Evolutionary conservation across 2,329 filamentous ascomycete species (phyloP).

Genomic region (Cladophialophora carrionii): DNA sequence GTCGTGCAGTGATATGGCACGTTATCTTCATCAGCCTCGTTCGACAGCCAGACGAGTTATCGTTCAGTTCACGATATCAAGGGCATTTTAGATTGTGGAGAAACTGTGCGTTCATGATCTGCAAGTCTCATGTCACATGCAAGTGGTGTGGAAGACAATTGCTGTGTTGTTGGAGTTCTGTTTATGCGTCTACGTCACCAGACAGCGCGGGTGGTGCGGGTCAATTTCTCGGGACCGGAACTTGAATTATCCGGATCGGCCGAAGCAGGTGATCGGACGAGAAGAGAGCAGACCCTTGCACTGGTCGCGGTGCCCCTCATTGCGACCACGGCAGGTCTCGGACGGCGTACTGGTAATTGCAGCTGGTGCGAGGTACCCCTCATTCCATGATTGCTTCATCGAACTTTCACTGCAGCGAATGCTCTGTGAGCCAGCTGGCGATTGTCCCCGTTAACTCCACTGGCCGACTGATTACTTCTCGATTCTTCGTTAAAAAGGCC

Average conservation of each 20-base stretch:
- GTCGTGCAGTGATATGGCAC: neutral
- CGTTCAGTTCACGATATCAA: neutral
- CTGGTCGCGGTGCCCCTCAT: conserved; percentile 10
- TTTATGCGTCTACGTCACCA: no score
- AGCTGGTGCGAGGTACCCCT: neutral
- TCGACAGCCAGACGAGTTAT: no score
- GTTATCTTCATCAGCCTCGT: conserved; percentile 1
- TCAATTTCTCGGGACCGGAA: neutral
- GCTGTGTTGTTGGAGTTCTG: no score
- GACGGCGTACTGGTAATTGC: neutral
- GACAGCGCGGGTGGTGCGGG: no score
- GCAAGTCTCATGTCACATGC: neutral
- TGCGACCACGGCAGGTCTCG: conserved; percentile 6
- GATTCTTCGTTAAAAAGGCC: conserved; percentile 4
- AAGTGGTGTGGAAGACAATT: no score
- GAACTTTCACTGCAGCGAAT: neutral
- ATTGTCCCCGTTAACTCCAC: conserved; percentile 16
- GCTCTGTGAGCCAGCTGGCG: neutral
- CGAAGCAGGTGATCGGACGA: neutral
- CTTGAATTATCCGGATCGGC: conserved; percentile 4
- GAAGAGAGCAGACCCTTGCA: neutral
- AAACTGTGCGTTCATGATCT: neutral
- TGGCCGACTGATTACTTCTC: conserved; percentile 23
- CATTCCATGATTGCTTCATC: conserved; percentile 1
- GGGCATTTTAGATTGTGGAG: neutral